Evolutionary conservation across 2,329 filamentous ascomycete species (phyloP).

Genomic region (Gyromitra esculenta): DNA sequence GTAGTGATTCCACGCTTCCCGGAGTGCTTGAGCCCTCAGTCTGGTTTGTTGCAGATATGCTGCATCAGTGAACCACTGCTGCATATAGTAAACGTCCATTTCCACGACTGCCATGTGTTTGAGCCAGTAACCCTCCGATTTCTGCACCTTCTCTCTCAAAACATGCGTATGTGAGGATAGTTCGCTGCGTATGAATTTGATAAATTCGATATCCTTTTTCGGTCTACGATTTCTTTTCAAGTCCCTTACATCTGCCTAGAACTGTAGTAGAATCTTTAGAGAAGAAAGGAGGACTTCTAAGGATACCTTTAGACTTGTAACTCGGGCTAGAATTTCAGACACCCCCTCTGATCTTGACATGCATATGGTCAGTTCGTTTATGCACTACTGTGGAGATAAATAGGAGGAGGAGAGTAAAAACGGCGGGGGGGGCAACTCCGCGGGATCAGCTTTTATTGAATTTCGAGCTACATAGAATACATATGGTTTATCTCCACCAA

Average conservation of each 20-base stretch:
- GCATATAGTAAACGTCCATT: background rate
- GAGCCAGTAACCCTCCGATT: background rate
- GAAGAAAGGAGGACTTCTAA: background rate
- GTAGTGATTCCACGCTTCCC: background rate
- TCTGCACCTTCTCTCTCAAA: background rate
- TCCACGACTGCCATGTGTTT: background rate
- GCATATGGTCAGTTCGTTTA: background rate
- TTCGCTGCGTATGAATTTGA: background rate
- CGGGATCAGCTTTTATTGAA: background rate
- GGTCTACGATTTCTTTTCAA: slow-evolving; percentile 6
- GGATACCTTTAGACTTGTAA: background rate
- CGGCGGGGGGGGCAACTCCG: background rate
- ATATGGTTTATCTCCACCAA: no score
- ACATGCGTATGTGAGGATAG: background rate
- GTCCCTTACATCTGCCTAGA: slow-evolving; percentile 6
- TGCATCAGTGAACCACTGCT: background rate
- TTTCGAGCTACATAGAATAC: no score
- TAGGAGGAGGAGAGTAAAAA: background rate
- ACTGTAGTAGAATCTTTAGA: background rate
- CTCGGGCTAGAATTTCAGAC: background rate
- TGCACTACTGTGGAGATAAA: background rate
- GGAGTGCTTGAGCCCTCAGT: background rate
- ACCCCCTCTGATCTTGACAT: background rate
- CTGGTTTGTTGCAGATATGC: background rate
- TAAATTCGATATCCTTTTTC: background rate